phyloP scores from a whole-genome alignment of 257 asterid genomes.

The Salvia splendens region DNA sequence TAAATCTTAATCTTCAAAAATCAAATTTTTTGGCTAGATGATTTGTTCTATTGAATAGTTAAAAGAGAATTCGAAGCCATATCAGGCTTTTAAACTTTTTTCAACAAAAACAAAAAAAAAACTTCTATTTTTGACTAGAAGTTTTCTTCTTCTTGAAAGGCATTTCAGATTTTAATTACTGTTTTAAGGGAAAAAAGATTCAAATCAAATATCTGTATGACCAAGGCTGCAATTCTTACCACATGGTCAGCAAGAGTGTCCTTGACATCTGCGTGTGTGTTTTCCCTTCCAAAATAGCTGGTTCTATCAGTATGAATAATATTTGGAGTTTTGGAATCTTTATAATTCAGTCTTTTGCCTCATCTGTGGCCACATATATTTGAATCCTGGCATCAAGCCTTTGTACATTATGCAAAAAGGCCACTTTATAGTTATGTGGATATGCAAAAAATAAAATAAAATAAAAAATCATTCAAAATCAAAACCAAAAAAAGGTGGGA shows the following conservation, averaged over 20 bases:
- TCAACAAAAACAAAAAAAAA: neutral
- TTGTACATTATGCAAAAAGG: constrained; percentile 29
- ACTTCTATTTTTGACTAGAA: constrained; percentile 31
- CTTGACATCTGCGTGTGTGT: constrained; percentile 1
- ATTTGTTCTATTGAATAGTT: constrained; percentile 20
- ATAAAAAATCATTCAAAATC: neutral
- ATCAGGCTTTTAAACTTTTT: neutral
- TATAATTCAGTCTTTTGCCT: constrained; percentile 15
- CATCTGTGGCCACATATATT: constrained; percentile 24
- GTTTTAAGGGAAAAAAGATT: constrained; percentile 33
- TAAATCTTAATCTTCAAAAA: constrained; percentile 26
- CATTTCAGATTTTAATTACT: constrained; percentile 32
- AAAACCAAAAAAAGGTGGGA: no score
- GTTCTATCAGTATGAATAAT: constrained; percentile 14
- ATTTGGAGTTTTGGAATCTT: constrained; percentile 25
- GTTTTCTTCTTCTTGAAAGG: constrained; percentile 25
- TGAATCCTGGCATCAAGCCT: constrained; percentile 30
- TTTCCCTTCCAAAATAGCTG: neutral
- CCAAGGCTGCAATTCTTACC: constrained; percentile 26
- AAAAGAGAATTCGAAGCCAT: constrained; percentile 26
- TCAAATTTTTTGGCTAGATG: neutral
- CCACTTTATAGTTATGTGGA: constrained; percentile 17
- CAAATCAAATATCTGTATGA: constrained; percentile 28
- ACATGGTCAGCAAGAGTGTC: constrained; percentile 35
- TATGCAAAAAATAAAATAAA: neutral